These are phyloP conservation scores for Neurospora sublineolata DNA, from an alignment of 495 filamentous ascomycete genomes.

Conservation along the genomic window DNA sequence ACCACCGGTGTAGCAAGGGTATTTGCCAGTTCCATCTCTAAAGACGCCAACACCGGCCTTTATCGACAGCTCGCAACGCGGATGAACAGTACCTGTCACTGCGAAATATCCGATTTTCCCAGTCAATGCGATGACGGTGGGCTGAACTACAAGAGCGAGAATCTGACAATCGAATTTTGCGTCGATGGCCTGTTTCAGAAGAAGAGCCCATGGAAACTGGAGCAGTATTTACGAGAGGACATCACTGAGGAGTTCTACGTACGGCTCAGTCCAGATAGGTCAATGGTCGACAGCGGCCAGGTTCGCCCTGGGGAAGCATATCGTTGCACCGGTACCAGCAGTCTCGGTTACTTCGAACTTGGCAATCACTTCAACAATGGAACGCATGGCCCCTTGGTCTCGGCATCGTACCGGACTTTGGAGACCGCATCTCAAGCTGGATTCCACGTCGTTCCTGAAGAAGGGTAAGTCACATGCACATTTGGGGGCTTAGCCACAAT, in stretches of 20 bases:
- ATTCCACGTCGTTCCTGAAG: neutral
- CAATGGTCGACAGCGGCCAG: neutral
- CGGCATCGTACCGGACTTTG: neutral
- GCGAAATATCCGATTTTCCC: neutral
- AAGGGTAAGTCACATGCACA: neutral
- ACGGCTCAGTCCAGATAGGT: neutral
- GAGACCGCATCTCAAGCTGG: neutral
- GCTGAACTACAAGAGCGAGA: neutral
- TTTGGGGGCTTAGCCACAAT: neutral
- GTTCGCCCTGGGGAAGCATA: neutral
- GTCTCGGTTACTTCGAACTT: slow-evolving; percentile 4
- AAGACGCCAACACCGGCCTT: neutral
- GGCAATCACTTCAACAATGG: neutral
- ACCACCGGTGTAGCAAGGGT: neutral
- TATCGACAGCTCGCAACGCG: slow-evolving; percentile 1
- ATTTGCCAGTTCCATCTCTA: neutral
- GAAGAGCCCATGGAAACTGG: neutral
- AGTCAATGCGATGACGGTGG: neutral
- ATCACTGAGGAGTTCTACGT: neutral
- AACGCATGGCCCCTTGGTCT: neutral
- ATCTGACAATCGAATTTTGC: neutral
- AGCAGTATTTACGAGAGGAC: neutral
- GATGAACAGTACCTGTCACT: neutral
- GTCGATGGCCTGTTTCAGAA: neutral
- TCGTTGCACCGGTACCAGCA: neutral